phyloP scores from a whole-genome alignment of 2,329 filamentous ascomycete species.

The Pseudogymnoascus sp. region DNA sequence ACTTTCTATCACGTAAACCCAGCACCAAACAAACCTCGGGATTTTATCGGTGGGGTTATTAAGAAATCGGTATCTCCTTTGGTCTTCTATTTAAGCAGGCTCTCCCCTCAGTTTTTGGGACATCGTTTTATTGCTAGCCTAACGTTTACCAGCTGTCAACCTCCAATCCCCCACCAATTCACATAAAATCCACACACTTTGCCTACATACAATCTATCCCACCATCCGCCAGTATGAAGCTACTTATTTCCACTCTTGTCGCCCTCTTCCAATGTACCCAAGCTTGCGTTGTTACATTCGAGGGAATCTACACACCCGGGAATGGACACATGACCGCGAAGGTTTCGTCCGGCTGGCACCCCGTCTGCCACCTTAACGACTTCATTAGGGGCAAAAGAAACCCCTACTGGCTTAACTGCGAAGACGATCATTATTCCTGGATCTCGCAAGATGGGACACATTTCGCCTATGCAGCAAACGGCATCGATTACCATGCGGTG shows the following conservation, averaged over 20 bases:
- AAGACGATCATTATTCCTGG: not conserved
- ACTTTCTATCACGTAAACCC: not conserved
- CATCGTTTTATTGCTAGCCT: not conserved
- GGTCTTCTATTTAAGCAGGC: not conserved
- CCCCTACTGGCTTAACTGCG: not conserved
- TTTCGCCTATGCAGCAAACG: not conserved
- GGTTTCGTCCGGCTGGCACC: not conserved
- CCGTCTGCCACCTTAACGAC: not conserved
- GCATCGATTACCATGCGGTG: not conserved
- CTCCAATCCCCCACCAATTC: not conserved
- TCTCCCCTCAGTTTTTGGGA: not conserved
- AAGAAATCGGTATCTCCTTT: not conserved
- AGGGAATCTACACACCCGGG: not conserved
- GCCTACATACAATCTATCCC: not conserved
- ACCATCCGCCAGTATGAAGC: not conserved
- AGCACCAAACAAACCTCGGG: not conserved
- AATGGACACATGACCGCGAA: not conserved
- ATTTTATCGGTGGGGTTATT: not conserved
- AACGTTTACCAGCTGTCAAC: not conserved
- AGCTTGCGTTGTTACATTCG: not conserved
- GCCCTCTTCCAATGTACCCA: not conserved
- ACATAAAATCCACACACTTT: not conserved
- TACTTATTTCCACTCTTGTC: not conserved
- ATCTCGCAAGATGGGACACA: not conserved
- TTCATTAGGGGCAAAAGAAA: not conserved